Conservation (phyloP, 257 asterid species). For the Solanum appendiculatum region DNA sequence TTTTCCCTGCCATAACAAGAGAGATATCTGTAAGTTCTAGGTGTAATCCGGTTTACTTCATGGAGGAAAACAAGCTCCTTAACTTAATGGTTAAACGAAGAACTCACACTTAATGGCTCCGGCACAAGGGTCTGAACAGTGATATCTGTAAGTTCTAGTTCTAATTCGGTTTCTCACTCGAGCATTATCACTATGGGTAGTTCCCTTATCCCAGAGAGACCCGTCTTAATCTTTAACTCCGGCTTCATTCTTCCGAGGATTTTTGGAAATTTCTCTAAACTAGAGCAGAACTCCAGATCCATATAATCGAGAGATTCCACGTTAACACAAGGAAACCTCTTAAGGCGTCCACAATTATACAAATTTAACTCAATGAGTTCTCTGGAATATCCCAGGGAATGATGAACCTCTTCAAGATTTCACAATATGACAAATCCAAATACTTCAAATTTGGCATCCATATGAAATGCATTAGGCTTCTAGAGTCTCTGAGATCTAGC, state of each 20-base stretch:
- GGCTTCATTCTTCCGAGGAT: background rate
- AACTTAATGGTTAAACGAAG: too few species aligned
- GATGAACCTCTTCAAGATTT: background rate
- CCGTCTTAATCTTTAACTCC: background rate
- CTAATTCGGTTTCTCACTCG: too few species aligned
- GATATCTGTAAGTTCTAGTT: too few species aligned
- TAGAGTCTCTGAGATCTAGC: background rate
- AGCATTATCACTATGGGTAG: too few species aligned
- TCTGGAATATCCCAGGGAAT: background rate
- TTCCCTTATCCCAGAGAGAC: too few species aligned
- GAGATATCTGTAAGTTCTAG: too few species aligned
- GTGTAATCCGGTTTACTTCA: too few species aligned
- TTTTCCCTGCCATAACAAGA: too few species aligned
- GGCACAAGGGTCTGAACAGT: too few species aligned
- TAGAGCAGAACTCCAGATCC: background rate
- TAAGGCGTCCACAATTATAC: background rate
- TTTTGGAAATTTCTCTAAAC: background rate
- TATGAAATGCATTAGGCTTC: background rate
- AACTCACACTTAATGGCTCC: too few species aligned
- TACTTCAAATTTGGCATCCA: background rate
- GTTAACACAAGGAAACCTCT: background rate
- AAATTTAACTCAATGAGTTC: background rate
- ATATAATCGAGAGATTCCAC: background rate
- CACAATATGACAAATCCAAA: background rate
- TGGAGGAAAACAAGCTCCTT: too few species aligned